A percentile compares a stretch with the other conserved stretches of the same genome.
Conservation (phyloP, 495 filamentous ascomycete genomes). For the Extremus antarcticus region DNA sequence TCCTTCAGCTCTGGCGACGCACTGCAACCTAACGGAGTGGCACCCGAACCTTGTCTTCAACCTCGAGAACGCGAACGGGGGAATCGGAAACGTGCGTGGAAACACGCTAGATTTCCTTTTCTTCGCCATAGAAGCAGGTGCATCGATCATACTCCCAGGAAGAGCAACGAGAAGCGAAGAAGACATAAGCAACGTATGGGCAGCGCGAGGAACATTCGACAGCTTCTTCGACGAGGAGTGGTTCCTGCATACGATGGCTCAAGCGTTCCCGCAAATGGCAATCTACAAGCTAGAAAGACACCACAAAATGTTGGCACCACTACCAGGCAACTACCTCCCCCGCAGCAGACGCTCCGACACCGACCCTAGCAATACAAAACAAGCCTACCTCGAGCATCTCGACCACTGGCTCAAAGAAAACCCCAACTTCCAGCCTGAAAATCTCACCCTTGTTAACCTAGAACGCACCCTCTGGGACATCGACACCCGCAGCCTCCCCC, state of each 20-base stretch:
- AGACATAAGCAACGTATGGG: slow-evolving; percentile 8
- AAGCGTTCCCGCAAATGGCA: slow-evolving; percentile 33
- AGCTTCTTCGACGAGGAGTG: slow-evolving; percentile 33
- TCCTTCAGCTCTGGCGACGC: slow-evolving; percentile 6
- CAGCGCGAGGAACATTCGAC: not conserved
- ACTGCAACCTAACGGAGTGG: slow-evolving; percentile 13
- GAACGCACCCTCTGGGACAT: slow-evolving; percentile 9
- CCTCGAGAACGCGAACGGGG: slow-evolving; percentile 11
- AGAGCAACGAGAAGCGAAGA: slow-evolving; percentile 1
- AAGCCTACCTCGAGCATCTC: slow-evolving; percentile 7
- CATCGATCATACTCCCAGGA: slow-evolving; percentile 9
- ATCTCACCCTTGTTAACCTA: slow-evolving; percentile 10
- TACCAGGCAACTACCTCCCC: slow-evolving; percentile 8
- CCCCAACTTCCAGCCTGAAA: not conserved
- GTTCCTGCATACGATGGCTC: slow-evolving; percentile 29
- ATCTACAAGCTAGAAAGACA: slow-evolving; percentile 23
- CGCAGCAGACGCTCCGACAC: slow-evolving; percentile 8
- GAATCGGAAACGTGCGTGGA: slow-evolving; percentile 9
- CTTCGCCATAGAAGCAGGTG: slow-evolving; percentile 11
- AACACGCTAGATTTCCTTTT: slow-evolving; percentile 18
- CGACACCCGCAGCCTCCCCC: slow-evolving; percentile 8
- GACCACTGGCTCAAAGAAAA: slow-evolving; percentile 7
- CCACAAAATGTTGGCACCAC: slow-evolving; percentile 20
- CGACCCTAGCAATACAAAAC: not conserved
- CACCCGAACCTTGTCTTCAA: slow-evolving; percentile 16